Conservation (phyloP, 129 eudicot genomes). For the Chrysanthemum seticuspe region DNA sequence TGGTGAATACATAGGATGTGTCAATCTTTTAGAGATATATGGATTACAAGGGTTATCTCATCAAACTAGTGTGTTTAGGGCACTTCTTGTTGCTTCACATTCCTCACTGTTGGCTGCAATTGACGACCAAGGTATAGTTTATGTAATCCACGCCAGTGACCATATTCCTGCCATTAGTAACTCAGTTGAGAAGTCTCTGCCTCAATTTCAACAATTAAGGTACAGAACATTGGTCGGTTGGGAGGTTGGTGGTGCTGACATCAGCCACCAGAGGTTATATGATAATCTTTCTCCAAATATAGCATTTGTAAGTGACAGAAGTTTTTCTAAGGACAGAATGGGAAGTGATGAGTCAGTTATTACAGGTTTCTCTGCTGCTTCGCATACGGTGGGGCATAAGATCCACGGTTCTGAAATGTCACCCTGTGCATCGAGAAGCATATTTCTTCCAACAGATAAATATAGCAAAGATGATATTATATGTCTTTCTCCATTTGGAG, state of each 20-base stretch:
- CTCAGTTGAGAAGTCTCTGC: slow-evolving; percentile 37
- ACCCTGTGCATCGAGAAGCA: slow-evolving; percentile 39
- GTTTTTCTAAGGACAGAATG: slow-evolving; percentile 23
- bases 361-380: slow-evolving; percentile 43
- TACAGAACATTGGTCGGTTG: slow-evolving; percentile 64
- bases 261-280: slow-evolving; percentile 68
- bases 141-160: slow-evolving; percentile 49
- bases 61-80: slow-evolving; percentile 42
- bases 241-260: slow-evolving; percentile 77
- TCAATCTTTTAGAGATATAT: slow-evolving; percentile 43
- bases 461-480: slow-evolving; percentile 47
- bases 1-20: slow-evolving; percentile 58
- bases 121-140: slow-evolving; percentile 72
- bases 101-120: slow-evolving; percentile 63
- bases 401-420: slow-evolving; percentile 25
- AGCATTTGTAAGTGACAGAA: slow-evolving; percentile 24
- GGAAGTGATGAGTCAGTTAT: slow-evolving; percentile 30
- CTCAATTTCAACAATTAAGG: slow-evolving; percentile 41
- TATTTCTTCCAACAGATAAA: slow-evolving; percentile 65
- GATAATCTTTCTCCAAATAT: slow-evolving; percentile 31
- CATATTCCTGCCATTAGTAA: slow-evolving; percentile 38
- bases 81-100: slow-evolving; percentile 66
- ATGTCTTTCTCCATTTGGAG: slow-evolving; percentile 78
- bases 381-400: slow-evolving; percentile 32
- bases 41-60: slow-evolving; percentile 27